Base-by-base conservation (phyloP, 805 yeast species). In the Kuraishia borneana region DNA sequence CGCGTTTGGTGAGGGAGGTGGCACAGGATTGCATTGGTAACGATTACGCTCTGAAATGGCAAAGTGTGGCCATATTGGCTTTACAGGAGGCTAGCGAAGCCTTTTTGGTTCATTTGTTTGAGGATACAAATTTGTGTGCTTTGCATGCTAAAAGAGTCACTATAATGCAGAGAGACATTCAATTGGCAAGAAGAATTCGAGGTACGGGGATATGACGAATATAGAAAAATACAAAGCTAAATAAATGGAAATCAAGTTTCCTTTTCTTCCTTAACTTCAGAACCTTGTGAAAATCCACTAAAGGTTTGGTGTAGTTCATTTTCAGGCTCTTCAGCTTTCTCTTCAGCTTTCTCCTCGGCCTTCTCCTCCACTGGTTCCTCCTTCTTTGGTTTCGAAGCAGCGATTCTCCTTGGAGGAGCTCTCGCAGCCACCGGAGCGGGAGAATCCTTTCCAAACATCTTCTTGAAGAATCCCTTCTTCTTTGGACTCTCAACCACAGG, bases 51-150 rank as follows among this genome's bases (percentile, higher is more conserved):
- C 61, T 77, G 32, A 67, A 83, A 47, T 82, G 94, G 94, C 89
- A 82, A 45, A 70, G 81, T 18, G 72, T 78, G 50, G 92, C 89
- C 1, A 65, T 82, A 10, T 47, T 81, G 52, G 89, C 89, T 3
- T 56, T 82, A 22, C 94, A 82, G 48, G 94, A 82, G 48, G 89
- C 89, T 2, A 68, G 82, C 32, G 94, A 82, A 49, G 88, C 89
- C 1, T 82, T 74, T 41, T 52, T 82, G 39, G 77, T 81, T 9
- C 81, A 81, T 35, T 56, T 82, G 26, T 59, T 82, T 33, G 92
- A 82, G 47, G 92, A 82, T 50, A 81, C 88, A 3, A 82, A 82
- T 45, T 50, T 81, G 26, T 63, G 84, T 52, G 92, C 92, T 10
- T 57, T 82, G 26, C 92, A 82, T 54, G 88, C 87, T 1, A 80